Conservation (phyloP, 2,329 filamentous ascomycete genomes). For the Penicillium fuscoglaucum region DNA sequence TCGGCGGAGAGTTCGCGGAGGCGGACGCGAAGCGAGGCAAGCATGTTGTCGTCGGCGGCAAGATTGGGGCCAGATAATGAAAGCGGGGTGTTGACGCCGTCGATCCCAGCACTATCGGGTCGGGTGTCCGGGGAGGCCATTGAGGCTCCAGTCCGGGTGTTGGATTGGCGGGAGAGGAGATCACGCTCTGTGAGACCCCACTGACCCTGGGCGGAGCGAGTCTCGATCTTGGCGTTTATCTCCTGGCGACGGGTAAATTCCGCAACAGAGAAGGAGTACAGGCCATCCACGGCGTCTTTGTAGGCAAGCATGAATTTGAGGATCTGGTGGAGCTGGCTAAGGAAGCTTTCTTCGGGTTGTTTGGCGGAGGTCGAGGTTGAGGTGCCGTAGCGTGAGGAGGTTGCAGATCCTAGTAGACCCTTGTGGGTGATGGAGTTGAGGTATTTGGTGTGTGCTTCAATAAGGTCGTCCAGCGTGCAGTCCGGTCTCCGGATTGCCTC, state of each 20-base stretch:
- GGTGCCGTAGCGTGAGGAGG: slow-evolving; percentile 27
- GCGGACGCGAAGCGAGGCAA: slow-evolving; percentile 73
- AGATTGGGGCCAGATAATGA: slow-evolving; percentile 37
- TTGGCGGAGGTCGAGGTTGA: slow-evolving; percentile 34
- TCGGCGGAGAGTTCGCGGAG: slow-evolving; percentile 70
- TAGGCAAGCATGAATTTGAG: slow-evolving; percentile 92
- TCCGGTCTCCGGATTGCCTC: slow-evolving; percentile 77
- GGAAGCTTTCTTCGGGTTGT: slow-evolving; percentile 73
- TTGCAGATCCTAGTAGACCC: slow-evolving; percentile 75
- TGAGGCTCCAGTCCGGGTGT: slow-evolving; percentile 31
- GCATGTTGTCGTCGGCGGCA: slow-evolving; percentile 59
- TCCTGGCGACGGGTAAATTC: slow-evolving; percentile 94
- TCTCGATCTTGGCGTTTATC: slow-evolving; percentile 69
- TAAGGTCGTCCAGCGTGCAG: slow-evolving; percentile 91
- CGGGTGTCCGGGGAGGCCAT: slow-evolving; percentile 30
- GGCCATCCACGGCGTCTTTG: slow-evolving; percentile 86
- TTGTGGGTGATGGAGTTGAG: slow-evolving; percentile 95
- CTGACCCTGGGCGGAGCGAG: slow-evolving; percentile 62
- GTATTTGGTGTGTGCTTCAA: slow-evolving; percentile 85
- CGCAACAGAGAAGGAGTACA: slow-evolving; percentile 92
- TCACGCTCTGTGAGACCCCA: slow-evolving; percentile 64
- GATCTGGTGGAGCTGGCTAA: slow-evolving; percentile 86
- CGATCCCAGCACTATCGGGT: slow-evolving; percentile 20
- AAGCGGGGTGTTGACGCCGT: slow-evolving; percentile 43
- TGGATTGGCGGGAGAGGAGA: slow-evolving; percentile 36